phyloP scores from a whole-genome alignment of 257 asterid species.

The Ballota nigra region DNA sequence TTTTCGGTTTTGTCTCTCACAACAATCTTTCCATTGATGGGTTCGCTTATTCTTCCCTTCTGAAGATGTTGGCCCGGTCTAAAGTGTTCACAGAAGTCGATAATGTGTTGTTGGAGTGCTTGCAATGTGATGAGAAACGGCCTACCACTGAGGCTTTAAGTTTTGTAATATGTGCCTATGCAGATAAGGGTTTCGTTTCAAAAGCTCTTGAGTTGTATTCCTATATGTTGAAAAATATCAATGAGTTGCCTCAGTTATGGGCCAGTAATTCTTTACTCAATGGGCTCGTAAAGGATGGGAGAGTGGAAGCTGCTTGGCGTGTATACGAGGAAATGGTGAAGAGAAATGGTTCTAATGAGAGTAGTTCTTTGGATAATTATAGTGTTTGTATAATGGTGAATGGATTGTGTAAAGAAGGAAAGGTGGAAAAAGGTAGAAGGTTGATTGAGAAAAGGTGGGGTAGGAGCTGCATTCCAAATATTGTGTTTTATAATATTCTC shows the following conservation, averaged over 20 bases:
- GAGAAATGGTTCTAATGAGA: slow-evolving; percentile 41
- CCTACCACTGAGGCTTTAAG: slow-evolving; percentile 72
- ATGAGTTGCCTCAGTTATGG: slow-evolving; percentile 49
- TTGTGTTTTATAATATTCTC: slow-evolving; percentile 73
- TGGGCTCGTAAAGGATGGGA: slow-evolving; percentile 60
- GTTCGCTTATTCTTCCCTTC: slow-evolving; percentile 74
- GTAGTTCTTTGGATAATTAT: slow-evolving; percentile 53
- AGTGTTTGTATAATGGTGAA: slow-evolving; percentile 76
- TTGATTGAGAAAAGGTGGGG: slow-evolving; percentile 89
- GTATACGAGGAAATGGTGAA: slow-evolving; percentile 56
- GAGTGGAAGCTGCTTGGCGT: slow-evolving; percentile 46
- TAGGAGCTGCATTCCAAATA: slow-evolving; percentile 67
- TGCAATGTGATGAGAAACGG: slow-evolving; percentile 55
- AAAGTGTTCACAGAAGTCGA: slow-evolving; percentile 55
- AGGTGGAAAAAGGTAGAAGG: slow-evolving; percentile 63
- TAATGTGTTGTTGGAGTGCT: slow-evolving; percentile 44
- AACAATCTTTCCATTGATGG: slow-evolving; percentile 54
- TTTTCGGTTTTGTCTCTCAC: slow-evolving; percentile 57
- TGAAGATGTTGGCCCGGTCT: slow-evolving; percentile 75
- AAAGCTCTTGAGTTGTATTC: slow-evolving; percentile 63
- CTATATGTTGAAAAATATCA: slow-evolving; percentile 37
- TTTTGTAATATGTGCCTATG: slow-evolving; percentile 54
- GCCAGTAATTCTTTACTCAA: slow-evolving; percentile 81
- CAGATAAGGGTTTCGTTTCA: slow-evolving; percentile 47
- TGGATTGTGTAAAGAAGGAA: slow-evolving; percentile 75